Conservation (phyloP, 2,329 filamentous ascomycete genomes). For the Zymoseptoria ardabiliae region DNA sequence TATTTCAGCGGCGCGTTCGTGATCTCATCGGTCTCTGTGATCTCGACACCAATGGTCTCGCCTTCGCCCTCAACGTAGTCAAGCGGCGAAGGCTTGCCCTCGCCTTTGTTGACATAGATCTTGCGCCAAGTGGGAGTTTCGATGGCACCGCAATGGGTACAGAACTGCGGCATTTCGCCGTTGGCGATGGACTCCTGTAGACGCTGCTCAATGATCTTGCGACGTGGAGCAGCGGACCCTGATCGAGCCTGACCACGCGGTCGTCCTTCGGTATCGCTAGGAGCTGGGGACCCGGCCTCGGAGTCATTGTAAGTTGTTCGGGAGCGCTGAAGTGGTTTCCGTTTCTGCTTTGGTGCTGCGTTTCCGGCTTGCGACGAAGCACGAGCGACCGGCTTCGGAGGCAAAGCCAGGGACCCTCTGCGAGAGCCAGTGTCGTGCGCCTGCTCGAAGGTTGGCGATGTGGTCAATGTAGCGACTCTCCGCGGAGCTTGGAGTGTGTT, state of each 20-base stretch:
- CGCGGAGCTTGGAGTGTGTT: background rate
- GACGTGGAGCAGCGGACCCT: constrained; percentile 55
- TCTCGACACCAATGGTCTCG: constrained; percentile 65
- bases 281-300: constrained; percentile 31
- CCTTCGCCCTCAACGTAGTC: constrained; percentile 67
- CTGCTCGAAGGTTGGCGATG: constrained; percentile 7
- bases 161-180: constrained; percentile 81
- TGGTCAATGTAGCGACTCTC: background rate
- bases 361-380: constrained; percentile 23
- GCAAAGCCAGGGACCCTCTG: constrained; percentile 30
- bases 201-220: constrained; percentile 53
- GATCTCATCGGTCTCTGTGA: constrained; percentile 55
- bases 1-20: constrained; percentile 56
- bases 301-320: constrained; percentile 22
- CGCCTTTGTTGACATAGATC: constrained; percentile 71
- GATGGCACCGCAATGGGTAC: constrained; percentile 87
- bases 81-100: constrained; percentile 62
- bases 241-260: constrained; percentile 21
- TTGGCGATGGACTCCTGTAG: constrained; percentile 57
- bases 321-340: constrained; percentile 26
- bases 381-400: constrained; percentile 27
- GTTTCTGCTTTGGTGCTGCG: constrained; percentile 24
- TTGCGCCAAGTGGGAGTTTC: constrained; percentile 96
- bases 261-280: constrained; percentile 27
- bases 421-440: constrained; percentile 16